Evolutionary conservation across 192 early-diverging fungal genomes (phyloP).

Genomic region (Podila horticola): DNA sequence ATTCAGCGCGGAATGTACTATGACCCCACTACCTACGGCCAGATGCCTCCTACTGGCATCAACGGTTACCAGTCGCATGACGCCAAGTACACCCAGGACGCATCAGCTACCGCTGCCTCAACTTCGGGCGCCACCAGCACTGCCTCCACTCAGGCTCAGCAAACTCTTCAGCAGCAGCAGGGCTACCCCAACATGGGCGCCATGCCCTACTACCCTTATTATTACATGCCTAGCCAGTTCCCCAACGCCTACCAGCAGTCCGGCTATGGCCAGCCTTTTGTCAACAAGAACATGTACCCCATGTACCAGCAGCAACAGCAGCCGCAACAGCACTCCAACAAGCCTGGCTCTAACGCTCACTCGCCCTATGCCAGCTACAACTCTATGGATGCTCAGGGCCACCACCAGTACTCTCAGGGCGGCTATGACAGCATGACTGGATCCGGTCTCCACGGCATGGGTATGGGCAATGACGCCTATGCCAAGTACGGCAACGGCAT

Average conservation of each 20-base stretch:
- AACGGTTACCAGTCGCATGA: slow-evolving; percentile 64
- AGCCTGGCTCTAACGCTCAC: slow-evolving; percentile 46
- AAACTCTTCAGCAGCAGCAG: slow-evolving; percentile 59
- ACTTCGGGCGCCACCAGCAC: slow-evolving; percentile 49
- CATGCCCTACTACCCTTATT: slow-evolving; percentile 85
- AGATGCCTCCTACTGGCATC: slow-evolving; percentile 64
- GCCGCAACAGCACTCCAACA: slow-evolving; percentile 53
- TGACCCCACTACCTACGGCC: slow-evolving; percentile 67
- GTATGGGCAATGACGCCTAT: slow-evolving; percentile 36
- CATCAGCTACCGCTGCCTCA: slow-evolving; percentile 17
- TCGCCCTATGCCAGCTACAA: slow-evolving; percentile 52
- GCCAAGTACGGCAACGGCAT: slow-evolving; percentile 44
- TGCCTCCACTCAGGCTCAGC: slow-evolving; percentile 55
- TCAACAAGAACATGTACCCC: slow-evolving; percentile 92
- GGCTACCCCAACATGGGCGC: slow-evolving; percentile 63
- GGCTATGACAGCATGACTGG: slow-evolving; percentile 51
- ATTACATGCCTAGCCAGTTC: slow-evolving; percentile 89
- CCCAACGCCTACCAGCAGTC: slow-evolving; percentile 83
- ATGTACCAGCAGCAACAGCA: slow-evolving; percentile 67
- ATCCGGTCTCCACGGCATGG: slow-evolving; percentile 43
- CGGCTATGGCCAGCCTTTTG: slow-evolving; percentile 88
- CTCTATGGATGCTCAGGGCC: slow-evolving; percentile 31
- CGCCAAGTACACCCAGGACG: slow-evolving; percentile 61
- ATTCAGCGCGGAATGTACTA: slow-evolving; percentile 72
- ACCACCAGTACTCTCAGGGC: slow-evolving; percentile 46